These are phyloP conservation scores for Fraxinus quadrangulata DNA, from an alignment of 257 asterid genomes.

Conservation along the genomic window DNA sequence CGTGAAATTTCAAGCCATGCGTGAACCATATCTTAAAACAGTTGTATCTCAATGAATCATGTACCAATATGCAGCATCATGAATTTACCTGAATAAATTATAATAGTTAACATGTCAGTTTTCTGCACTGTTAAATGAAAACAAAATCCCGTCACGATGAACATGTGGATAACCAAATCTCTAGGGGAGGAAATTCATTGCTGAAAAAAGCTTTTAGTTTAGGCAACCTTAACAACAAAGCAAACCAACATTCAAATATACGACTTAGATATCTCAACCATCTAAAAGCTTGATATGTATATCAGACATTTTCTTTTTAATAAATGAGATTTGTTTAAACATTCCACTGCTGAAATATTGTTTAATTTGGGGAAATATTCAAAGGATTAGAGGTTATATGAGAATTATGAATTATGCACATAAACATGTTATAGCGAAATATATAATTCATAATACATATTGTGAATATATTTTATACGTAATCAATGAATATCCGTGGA, in stretches of 20 bases:
- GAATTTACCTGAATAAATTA: background rate
- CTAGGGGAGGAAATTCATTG: background rate
- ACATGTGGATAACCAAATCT: background rate
- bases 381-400: background rate
- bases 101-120: background rate
- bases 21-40: constrained; percentile 34
- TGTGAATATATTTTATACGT: background rate
- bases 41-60: constrained; percentile 31
- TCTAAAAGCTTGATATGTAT: background rate
- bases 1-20: constrained; percentile 46
- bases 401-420: background rate
- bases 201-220: background rate
- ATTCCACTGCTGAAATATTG: background rate
- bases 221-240: constrained; percentile 1
- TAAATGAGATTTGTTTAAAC: background rate
- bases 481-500: background rate
- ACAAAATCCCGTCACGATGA: background rate
- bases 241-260: background rate
- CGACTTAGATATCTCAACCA: background rate
- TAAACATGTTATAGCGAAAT: background rate
- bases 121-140: background rate
- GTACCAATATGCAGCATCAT: background rate
- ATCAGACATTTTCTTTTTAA: background rate
- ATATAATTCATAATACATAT: too few species aligned
- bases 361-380: background rate